Evolutionary conservation across 2,329 filamentous ascomycete genomes (phyloP).

Genomic region (Colletotrichum zoysiae): DNA sequence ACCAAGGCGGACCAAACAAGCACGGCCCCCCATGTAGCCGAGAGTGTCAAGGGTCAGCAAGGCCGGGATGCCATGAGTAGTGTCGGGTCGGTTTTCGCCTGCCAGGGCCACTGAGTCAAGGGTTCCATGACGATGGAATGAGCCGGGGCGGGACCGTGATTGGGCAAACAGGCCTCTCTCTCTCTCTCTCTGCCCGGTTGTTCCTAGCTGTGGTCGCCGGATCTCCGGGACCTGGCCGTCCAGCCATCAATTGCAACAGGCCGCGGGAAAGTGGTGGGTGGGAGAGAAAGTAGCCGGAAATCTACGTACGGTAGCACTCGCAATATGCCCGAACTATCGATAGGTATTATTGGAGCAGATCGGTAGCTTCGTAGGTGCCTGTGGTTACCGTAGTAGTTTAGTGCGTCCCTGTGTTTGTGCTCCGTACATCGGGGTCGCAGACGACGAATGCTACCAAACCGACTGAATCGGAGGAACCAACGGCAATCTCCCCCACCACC

Average conservation of each 20-base stretch:
- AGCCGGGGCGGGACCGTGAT: neutral
- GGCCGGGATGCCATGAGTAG: conserved; percentile 9
- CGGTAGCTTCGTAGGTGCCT: no score
- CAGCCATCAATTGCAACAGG: neutral
- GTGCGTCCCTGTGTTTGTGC: neutral
- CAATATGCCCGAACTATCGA: neutral
- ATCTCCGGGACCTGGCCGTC: conserved; percentile 7
- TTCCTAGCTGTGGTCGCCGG: conserved; percentile 8
- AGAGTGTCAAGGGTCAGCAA: neutral
- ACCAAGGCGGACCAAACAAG: neutral
- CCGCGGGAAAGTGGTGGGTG: neutral
- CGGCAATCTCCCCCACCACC: neutral
- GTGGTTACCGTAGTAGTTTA: no score
- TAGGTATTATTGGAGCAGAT: neutral
- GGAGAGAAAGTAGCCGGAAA: no score
- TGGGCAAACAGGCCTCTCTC: neutral
- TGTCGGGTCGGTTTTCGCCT: neutral
- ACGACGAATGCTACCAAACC: conserved; percentile 13
- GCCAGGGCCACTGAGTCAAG: conserved; percentile 7
- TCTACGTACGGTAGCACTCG: no score
- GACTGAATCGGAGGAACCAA: conserved; percentile 1
- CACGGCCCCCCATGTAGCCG: neutral
- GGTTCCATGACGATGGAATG: neutral
- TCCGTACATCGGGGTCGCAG: neutral
- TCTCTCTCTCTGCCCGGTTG: neutral